Conservation (phyloP, 192 early-diverging fungal genomes). For the Coemansia sp. region DNA sequence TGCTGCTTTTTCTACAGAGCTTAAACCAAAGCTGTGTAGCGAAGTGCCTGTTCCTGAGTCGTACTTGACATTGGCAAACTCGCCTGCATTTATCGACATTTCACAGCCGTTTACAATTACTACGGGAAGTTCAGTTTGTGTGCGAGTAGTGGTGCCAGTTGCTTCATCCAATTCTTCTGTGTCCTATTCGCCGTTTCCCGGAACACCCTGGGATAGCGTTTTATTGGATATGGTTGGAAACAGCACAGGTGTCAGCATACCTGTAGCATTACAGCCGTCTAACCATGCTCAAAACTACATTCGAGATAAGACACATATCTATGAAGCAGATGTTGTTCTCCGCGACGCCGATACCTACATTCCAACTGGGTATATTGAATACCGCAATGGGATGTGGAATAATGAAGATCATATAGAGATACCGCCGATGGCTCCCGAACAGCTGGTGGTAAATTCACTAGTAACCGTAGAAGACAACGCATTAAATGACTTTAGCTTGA, state of each 20-base stretch:
- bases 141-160: conserved; percentile 45
- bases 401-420: conserved; percentile 30
- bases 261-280: conserved; percentile 10
- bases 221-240: conserved; percentile 26
- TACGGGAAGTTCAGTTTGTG: conserved; percentile 31
- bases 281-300: conserved; percentile 13
- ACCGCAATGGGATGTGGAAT: conserved; percentile 52
- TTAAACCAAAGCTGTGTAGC: background rate
- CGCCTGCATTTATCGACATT: conserved; percentile 13
- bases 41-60: conserved; percentile 8
- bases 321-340: conserved; percentile 50
- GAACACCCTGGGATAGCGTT: conserved; percentile 40
- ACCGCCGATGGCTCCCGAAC: conserved; percentile 26
- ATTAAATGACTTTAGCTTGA: conserved; percentile 2
- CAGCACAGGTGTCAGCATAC: conserved; percentile 17
- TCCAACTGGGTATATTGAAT: conserved; percentile 46
- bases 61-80: background rate
- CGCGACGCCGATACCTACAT: conserved; percentile 42
- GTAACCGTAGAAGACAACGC: conserved; percentile 5
- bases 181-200: conserved; percentile 21
- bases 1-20: no score
- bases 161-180: background rate
- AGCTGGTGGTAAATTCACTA: conserved; percentile 11
- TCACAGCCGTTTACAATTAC: background rate
- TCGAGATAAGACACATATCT: conserved; percentile 46